Conservation (phyloP, 495 filamentous ascomycete genomes). For the Penicillium ochrochloron region DNA sequence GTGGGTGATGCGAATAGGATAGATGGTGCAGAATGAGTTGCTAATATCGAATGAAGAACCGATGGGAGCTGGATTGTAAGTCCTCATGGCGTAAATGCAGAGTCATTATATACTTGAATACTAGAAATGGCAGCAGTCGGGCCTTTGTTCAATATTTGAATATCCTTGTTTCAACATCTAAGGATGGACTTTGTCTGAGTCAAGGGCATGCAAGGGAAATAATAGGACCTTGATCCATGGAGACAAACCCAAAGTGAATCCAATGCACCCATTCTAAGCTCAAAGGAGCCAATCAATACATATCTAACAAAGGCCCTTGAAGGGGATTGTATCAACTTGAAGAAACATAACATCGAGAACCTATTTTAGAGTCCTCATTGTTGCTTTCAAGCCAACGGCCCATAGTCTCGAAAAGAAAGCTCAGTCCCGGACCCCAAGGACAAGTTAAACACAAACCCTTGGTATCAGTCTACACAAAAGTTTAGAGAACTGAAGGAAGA, state of each 20-base stretch:
- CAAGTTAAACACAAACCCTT: too few relatives aligned
- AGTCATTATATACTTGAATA: not conserved
- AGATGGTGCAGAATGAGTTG: not conserved
- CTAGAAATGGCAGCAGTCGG: not conserved
- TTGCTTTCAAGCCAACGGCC: not conserved
- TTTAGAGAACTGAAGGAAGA: too few relatives aligned
- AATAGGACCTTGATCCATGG: not conserved
- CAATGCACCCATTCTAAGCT: not conserved
- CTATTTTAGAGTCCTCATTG: too few relatives aligned
- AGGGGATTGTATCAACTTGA: not conserved
- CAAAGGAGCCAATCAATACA: not conserved
- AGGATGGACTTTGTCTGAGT: not conserved
- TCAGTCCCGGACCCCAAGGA: not conserved
- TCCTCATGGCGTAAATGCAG: not conserved
- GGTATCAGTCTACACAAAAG: too few relatives aligned
- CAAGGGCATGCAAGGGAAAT: not conserved
- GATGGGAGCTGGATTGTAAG: not conserved
- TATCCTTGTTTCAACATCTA: not conserved
- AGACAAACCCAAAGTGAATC: not conserved
- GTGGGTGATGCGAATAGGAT: not conserved
- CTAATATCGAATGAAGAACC: not conserved
- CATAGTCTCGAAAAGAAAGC: not conserved
- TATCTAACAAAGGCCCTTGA: not conserved
- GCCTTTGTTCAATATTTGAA: not conserved
- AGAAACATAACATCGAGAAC: too few relatives aligned